Conservation (phyloP, 108 stramenopile species). For the Cyclotella sp. region DNA sequence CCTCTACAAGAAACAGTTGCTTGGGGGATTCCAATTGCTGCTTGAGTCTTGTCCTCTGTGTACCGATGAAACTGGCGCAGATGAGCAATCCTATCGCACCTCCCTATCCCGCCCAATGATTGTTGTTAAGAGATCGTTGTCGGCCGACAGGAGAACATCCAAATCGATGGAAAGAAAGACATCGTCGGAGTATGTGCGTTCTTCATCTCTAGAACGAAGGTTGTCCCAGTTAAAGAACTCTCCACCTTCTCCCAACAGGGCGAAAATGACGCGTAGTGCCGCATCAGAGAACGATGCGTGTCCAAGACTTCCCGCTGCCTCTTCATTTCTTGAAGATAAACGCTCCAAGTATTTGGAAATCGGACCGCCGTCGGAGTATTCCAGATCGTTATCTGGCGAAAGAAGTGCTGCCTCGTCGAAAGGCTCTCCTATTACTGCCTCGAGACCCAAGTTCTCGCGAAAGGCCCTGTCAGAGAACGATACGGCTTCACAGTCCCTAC, state of each 20-base stretch:
- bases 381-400: background rate
- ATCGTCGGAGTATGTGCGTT: background rate
- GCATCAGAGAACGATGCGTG: background rate
- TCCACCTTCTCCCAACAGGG: background rate
- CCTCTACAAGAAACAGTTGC: conserved; percentile 7
- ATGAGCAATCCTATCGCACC: background rate
- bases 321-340: background rate
- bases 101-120: background rate
- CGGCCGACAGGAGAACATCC: background rate
- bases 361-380: background rate
- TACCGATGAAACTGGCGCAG: background rate
- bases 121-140: background rate
- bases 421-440: background rate
- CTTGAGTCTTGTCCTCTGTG: background rate
- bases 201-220: background rate
- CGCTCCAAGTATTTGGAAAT: background rate
- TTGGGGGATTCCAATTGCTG: background rate
- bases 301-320: too few relatives aligned
- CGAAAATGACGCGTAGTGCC: background rate
- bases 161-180: background rate
- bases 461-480: conserved; percentile 3
- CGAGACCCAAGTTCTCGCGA: background rate
- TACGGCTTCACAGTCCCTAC: background rate
- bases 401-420: background rate
- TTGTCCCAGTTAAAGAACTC: background rate